Evolutionary conservation across 2,329 filamentous ascomycete species (phyloP).

Genomic region (Domatiomyces catenatus): DNA sequence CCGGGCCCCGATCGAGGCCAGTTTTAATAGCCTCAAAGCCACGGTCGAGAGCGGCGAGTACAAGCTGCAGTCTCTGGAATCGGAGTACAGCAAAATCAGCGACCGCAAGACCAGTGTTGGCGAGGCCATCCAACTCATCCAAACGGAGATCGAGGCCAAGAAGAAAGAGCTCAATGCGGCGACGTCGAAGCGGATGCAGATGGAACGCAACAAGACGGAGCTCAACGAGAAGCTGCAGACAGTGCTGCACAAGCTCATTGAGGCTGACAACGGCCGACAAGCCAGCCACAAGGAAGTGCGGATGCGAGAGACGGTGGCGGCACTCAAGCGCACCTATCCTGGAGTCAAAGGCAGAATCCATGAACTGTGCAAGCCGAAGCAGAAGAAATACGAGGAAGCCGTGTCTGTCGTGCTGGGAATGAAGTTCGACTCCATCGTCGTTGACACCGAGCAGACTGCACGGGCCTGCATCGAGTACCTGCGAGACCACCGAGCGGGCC

Average conservation of each 20-base stretch:
- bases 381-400: constrained; percentile 90
- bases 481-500: constrained; percentile 71
- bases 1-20: constrained; percentile 79
- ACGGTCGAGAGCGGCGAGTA: constrained; percentile 69
- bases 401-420: constrained; percentile 83
- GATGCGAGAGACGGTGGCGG: constrained; percentile 68
- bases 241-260: constrained; percentile 61
- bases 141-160: constrained; percentile 65
- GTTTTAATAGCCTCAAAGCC: constrained; percentile 73
- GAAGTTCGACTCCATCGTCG: constrained; percentile 86
- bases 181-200: constrained; percentile 66
- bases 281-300: constrained; percentile 69
- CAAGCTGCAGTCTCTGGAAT: constrained; percentile 56
- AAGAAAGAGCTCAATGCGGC: constrained; percentile 81
- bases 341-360: constrained; percentile 82
- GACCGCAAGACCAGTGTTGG: constrained; percentile 53
- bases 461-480: constrained; percentile 90
- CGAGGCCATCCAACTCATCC: constrained; percentile 48
- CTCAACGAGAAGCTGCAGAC: constrained; percentile 83
- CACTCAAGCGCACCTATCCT: constrained; percentile 78
- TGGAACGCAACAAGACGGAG: constrained; percentile 69
- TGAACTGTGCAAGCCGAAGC: constrained; percentile 86
- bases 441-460: constrained; percentile 87
- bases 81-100: constrained; percentile 52
- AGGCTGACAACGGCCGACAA: constrained; percentile 70